phyloP scores from a whole-genome alignment of 495 filamentous ascomycete genomes.

The Penicillium pancosmium region DNA sequence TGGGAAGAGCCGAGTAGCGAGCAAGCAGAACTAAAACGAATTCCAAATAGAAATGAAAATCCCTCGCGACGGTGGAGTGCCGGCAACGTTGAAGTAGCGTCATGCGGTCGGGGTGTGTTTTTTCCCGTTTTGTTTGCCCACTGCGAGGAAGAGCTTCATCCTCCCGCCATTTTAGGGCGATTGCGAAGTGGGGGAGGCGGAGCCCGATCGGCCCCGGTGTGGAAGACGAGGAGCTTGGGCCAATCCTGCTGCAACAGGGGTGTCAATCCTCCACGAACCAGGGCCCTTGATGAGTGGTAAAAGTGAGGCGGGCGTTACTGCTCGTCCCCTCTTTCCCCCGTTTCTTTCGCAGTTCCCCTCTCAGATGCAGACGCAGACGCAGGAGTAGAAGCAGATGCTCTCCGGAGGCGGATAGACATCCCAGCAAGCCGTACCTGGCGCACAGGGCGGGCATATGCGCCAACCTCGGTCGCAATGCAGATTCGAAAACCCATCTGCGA shows the following conservation, averaged over 20 bases:
- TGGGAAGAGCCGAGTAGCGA: slow-evolving; percentile 14
- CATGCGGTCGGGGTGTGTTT: slow-evolving; percentile 8
- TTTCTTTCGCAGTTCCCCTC: slow-evolving; percentile 2
- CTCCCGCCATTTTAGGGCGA: slow-evolving; percentile 18
- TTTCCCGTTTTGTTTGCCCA: slow-evolving; percentile 11
- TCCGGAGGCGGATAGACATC: slow-evolving; percentile 19
- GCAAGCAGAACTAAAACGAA: slow-evolving; percentile 12
- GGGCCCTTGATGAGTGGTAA: slow-evolving; percentile 10
- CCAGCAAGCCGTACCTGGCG: slow-evolving; percentile 30
- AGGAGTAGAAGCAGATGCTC: not conserved
- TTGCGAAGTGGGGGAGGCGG: slow-evolving; percentile 30
- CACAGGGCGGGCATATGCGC: slow-evolving; percentile 32
- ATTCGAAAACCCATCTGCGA: slow-evolving; percentile 29
- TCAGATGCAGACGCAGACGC: not conserved
- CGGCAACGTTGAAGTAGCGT: slow-evolving; percentile 15
- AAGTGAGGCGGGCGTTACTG: slow-evolving; percentile 13
- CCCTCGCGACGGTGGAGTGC: slow-evolving; percentile 29
- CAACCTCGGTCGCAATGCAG: slow-evolving; percentile 34
- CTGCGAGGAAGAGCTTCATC: slow-evolving; percentile 14
- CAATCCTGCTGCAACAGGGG: slow-evolving; percentile 28
- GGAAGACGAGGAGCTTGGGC: slow-evolving; percentile 41
- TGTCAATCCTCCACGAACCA: slow-evolving; percentile 15
- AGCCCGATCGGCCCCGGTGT: slow-evolving; percentile 33
- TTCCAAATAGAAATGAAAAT: slow-evolving; percentile 20
- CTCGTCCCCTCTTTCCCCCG: slow-evolving; percentile 6